Evolutionary conservation across 2,329 filamentous ascomycete species (phyloP).

Genomic region (Stachybotrys echinatus): DNA sequence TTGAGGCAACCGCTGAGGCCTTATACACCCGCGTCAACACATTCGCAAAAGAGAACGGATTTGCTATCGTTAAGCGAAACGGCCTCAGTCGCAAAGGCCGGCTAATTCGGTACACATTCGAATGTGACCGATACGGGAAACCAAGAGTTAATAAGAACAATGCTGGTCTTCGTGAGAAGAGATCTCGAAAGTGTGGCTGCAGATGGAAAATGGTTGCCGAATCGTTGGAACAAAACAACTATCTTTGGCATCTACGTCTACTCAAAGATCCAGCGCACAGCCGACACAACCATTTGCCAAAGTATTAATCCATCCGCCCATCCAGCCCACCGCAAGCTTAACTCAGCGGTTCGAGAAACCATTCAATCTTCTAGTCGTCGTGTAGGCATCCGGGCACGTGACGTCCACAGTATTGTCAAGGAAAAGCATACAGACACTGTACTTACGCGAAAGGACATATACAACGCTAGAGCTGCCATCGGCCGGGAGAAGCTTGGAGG

Average conservation of each 20-base stretch:
- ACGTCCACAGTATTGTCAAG: constrained; percentile 7
- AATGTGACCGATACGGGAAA: constrained; percentile 8
- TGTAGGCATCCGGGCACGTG: constrained; percentile 3
- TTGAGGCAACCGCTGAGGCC: neutral
- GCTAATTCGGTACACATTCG: constrained; percentile 4
- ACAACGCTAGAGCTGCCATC: constrained; percentile 8
- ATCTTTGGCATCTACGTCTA: neutral
- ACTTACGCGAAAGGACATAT: constrained; percentile 9
- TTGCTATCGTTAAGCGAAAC: constrained; percentile 4
- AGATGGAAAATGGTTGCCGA: constrained; percentile 8
- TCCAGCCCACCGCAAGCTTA: constrained; percentile 1
- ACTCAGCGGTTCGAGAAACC: constrained; percentile 1
- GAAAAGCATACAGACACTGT: constrained; percentile 6
- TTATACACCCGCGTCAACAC: constrained; percentile 1
- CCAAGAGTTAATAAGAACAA: neutral
- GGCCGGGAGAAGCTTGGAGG: constrained; percentile 10
- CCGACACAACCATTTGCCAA: constrained; percentile 2
- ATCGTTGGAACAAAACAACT: constrained; percentile 4
- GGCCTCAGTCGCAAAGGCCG: constrained; percentile 1
- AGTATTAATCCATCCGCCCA: constrained; percentile 3
- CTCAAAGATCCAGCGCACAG: neutral
- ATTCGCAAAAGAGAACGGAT: constrained; percentile 6
- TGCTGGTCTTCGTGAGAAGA: constrained; percentile 4
- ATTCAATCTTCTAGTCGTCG: constrained; percentile 2
- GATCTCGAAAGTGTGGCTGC: constrained; percentile 8